Conservation (phyloP, 108 stramenopile species). For the Pseudonitzschia delicatissima region DNA sequence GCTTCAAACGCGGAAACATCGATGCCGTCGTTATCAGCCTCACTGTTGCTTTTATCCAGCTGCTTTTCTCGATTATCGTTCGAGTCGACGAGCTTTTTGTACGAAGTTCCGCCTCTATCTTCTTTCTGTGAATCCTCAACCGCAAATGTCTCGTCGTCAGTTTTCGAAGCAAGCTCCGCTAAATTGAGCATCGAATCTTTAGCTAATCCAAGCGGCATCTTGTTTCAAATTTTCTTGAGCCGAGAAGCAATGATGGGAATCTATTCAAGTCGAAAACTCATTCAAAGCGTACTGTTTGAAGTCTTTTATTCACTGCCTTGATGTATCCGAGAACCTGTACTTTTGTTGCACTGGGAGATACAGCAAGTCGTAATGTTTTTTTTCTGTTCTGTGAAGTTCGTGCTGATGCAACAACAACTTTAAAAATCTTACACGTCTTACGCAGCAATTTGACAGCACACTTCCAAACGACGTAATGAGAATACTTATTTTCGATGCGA, state of each 20-base stretch:
- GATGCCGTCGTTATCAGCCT: not conserved
- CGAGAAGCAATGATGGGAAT: too few species aligned
- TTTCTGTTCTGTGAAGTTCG: too few species aligned
- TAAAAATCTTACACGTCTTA: not conserved
- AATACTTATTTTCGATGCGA: too few species aligned
- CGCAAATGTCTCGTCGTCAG: conserved; percentile 2
- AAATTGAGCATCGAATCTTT: conserved; percentile 52
- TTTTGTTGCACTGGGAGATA: too few species aligned
- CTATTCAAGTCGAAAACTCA: too few species aligned
- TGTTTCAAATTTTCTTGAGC: conserved; percentile 11
- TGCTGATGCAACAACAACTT: conserved; percentile 9
- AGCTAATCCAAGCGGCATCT: conserved; percentile 49
- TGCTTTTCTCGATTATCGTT: not conserved
- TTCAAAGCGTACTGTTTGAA: too few species aligned
- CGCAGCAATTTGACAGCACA: not conserved
- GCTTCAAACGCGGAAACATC: too few species aligned
- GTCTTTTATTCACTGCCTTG: too few species aligned
- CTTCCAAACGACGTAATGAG: not conserved
- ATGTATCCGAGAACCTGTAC: too few species aligned
- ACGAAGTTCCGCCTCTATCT: not conserved
- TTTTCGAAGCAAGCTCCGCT: conserved; percentile 28
- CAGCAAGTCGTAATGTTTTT: not conserved
- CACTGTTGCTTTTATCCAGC: not conserved
- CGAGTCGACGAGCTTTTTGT: not conserved
- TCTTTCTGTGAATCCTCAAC: not conserved